Percentiles rank a stretch among this genome's conserved stretches.
phyloP scores from a whole-genome alignment of 2,329 filamentous ascomycete species.

The Verticillium tricorpus region DNA sequence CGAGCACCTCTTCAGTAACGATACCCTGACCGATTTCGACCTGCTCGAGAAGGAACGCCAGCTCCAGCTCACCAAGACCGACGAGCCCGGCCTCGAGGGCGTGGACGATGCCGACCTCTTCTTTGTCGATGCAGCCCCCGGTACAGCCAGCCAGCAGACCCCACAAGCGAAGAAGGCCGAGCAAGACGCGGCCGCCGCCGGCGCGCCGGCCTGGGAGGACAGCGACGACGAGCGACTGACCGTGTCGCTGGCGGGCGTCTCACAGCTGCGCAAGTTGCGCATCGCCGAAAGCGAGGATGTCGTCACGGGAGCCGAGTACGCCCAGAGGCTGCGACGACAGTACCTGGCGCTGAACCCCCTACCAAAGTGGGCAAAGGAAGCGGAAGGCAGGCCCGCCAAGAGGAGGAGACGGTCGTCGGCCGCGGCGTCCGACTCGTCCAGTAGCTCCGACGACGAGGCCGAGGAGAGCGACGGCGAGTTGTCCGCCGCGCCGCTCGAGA shows the following conservation, averaged over 20 bases:
- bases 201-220: constrained; percentile 75
- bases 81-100: constrained; percentile 50
- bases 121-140: constrained; percentile 65
- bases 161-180: constrained; percentile 19
- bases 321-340: constrained; percentile 72
- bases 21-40: constrained; percentile 29
- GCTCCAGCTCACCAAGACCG: constrained; percentile 22
- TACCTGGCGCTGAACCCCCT: constrained; percentile 57
- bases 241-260: constrained; percentile 73
- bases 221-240: constrained; percentile 89
- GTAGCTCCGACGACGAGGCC: constrained; percentile 40
- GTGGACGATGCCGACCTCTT: constrained; percentile 77
- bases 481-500: constrained; percentile 73
- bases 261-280: constrained; percentile 77
- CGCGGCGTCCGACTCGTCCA: constrained; percentile 28
- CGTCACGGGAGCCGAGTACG: constrained; percentile 82
- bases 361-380: constrained; percentile 55
- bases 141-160: constrained; percentile 25
- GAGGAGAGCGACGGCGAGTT: constrained; percentile 53
- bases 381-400: constrained; percentile 46
- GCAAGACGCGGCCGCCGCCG: constrained; percentile 5
- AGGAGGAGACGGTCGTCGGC: constrained; percentile 48
- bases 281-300: constrained; percentile 78
- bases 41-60: constrained; percentile 24
- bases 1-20: constrained; percentile 61